Conservation (phyloP, 176 grass and related monocot genomes). For the sorghum (Sorghum bicolor) region DNA sequence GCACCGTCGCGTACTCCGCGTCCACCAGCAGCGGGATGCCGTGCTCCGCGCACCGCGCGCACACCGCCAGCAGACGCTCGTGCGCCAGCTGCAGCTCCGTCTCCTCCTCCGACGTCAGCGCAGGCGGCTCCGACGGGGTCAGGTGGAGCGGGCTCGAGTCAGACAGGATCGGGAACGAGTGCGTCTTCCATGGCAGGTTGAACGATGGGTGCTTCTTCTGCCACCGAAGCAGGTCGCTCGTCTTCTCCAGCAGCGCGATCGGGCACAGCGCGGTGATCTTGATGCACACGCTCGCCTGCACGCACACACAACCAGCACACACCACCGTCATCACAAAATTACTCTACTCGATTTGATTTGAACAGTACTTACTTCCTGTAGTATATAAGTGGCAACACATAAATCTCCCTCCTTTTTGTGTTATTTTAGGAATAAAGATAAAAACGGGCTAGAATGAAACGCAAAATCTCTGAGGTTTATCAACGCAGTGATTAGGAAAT, state of each 20-base stretch:
- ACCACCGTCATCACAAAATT: neutral
- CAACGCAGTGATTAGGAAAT: neutral
- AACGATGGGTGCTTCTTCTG: conserved; percentile 65
- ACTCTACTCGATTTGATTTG: neutral
- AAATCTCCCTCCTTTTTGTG: no score
- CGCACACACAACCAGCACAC: neutral
- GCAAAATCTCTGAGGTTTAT: neutral
- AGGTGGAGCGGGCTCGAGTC: conserved; percentile 80
- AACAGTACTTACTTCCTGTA: no score
- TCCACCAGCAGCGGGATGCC: conserved; percentile 74
- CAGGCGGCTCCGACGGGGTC: conserved; percentile 44
- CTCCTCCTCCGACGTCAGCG: conserved; percentile 59
- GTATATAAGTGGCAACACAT: no score
- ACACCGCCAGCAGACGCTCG: conserved; percentile 52
- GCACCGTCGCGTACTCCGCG: conserved; percentile 84
- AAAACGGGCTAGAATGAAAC: no score
- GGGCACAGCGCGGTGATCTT: conserved; percentile 96
- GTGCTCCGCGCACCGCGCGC: conserved; percentile 55
- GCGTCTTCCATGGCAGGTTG: conserved; percentile 66
- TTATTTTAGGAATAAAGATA: no score
- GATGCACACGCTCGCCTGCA: conserved; percentile 83
- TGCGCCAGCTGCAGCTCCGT: conserved; percentile 53
- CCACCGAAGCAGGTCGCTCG: conserved; percentile 85
- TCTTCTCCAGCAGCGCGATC: conserved; percentile 67
- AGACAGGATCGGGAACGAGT: conserved; percentile 58